These are phyloP conservation scores for Geranomyces variabilis DNA, from an alignment of 192 early-diverging fungal genomes.

Conservation along the genomic window DNA sequence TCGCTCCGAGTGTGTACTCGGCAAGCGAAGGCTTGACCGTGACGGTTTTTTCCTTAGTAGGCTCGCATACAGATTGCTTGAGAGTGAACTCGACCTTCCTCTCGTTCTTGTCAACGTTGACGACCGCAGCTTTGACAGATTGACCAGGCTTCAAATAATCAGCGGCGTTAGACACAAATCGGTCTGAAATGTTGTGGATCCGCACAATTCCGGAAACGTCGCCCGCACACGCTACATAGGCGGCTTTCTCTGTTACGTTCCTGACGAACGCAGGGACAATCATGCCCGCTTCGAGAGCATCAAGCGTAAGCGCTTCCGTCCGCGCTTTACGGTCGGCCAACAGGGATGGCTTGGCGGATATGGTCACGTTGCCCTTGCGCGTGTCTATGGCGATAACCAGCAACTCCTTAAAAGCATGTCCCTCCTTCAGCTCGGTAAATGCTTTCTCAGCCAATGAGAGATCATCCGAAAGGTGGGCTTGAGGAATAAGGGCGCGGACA, in stretches of 20 bases:
- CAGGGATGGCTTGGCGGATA: constrained; percentile 68
- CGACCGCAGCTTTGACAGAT: constrained; percentile 70
- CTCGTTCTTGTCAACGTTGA: constrained; percentile 53
- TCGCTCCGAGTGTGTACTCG: constrained; percentile 35
- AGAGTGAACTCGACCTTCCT: constrained; percentile 62
- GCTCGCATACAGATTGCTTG: constrained; percentile 59
- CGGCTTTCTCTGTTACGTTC: constrained; percentile 67
- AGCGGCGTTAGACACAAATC: constrained; percentile 58
- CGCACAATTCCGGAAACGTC: constrained; percentile 62
- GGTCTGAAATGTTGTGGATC: constrained; percentile 62
- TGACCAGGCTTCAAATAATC: constrained; percentile 65
- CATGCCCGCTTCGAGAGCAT: constrained; percentile 64
- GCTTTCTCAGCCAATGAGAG: constrained; percentile 42
- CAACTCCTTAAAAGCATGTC: constrained; percentile 54
- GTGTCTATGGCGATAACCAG: constrained; percentile 59
- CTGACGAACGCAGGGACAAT: constrained; percentile 75
- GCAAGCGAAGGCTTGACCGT: constrained; percentile 38
- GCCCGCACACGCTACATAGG: constrained; percentile 71
- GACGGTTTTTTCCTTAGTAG: not conserved
- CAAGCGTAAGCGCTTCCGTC: constrained; percentile 27
- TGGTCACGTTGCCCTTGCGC: constrained; percentile 49
- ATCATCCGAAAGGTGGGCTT: constrained; percentile 73
- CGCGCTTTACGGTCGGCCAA: constrained; percentile 59
- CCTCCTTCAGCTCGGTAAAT: constrained; percentile 38
- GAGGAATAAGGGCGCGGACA: constrained; percentile 56